Conservation (phyloP, 2,329 filamentous ascomycete species). For the Aspergillus sp. region DNA sequence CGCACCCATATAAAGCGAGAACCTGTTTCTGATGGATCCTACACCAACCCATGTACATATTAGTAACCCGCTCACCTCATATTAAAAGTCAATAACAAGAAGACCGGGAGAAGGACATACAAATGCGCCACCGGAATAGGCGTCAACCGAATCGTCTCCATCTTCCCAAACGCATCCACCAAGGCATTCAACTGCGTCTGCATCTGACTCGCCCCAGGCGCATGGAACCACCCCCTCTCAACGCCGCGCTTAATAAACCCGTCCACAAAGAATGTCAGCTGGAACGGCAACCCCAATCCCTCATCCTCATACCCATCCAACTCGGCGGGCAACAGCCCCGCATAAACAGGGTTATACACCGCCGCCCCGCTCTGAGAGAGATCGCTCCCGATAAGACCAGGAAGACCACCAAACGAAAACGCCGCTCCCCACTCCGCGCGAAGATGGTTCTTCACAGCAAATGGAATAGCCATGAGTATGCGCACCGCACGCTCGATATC, state of each 20-base stretch:
- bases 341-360: conserved; percentile 49
- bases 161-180: conserved; percentile 59
- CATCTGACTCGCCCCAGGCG: conserved; percentile 59
- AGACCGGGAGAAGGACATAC: conserved; percentile 22
- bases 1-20: conserved; percentile 59
- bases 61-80: neutral
- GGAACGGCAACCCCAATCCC: conserved; percentile 60
- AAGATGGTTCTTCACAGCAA: conserved; percentile 64
- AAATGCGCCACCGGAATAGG: conserved; percentile 64
- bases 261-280: conserved; percentile 61
- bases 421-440: conserved; percentile 61
- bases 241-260: conserved; percentile 58
- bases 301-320: conserved; percentile 57
- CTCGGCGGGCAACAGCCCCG: conserved; percentile 50
- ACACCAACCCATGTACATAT: neutral
- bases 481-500: conserved; percentile 61
- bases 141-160: conserved; percentile 67
- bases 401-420: conserved; percentile 13
- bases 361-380: conserved; percentile 29
- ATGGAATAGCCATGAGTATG: conserved; percentile 61
- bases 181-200: conserved; percentile 58
- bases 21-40: conserved; percentile 66
- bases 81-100: neutral
- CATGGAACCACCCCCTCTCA: conserved; percentile 59
- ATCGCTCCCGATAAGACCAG: conserved; percentile 28